These are phyloP conservation scores for Fusarium sp. DNA, from an alignment of 2,329 filamentous ascomycete species.

Conservation along the genomic window DNA sequence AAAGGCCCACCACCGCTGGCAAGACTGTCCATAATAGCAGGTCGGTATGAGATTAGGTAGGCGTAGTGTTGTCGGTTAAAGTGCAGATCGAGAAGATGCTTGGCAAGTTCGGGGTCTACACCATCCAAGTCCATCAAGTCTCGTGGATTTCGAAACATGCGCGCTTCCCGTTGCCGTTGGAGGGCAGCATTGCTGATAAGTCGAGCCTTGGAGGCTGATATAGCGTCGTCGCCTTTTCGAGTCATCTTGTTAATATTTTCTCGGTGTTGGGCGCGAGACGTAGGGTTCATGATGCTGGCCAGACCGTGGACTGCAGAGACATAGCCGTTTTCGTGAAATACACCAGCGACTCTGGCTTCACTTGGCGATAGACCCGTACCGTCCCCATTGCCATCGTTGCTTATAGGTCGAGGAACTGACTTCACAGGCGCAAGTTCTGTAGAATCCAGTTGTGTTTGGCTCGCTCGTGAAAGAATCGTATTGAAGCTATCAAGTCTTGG, in stretches of 20 bases:
- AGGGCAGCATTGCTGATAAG: slow-evolving; percentile 54
- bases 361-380: slow-evolving; percentile 50
- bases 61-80: slow-evolving; percentile 55
- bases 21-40: slow-evolving; percentile 56
- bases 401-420: slow-evolving; percentile 43
- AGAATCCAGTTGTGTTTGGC: slow-evolving; percentile 21
- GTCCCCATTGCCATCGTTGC: slow-evolving; percentile 48
- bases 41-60: slow-evolving; percentile 55
- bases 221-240: slow-evolving; percentile 46
- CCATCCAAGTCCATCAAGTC: slow-evolving; percentile 54
- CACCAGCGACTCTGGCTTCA: slow-evolving; percentile 53
- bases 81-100: slow-evolving; percentile 54
- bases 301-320: slow-evolving; percentile 53
- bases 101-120: slow-evolving; percentile 50
- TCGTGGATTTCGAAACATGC: slow-evolving; percentile 49
- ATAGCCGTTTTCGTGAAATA: slow-evolving; percentile 52
- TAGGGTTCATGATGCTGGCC: slow-evolving; percentile 53
- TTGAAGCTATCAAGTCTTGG: slow-evolving; percentile 44
- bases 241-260: slow-evolving; percentile 49
- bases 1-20: slow-evolving; percentile 52
- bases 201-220: slow-evolving; percentile 49
- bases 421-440: slow-evolving; percentile 39
- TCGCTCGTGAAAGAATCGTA: slow-evolving; percentile 40
- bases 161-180: slow-evolving; percentile 50
- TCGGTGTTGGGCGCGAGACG: slow-evolving; percentile 46